Base-by-base conservation (phyloP, 768 basidiomycete genomes). In the Leccinum aurantiacum region DNA sequence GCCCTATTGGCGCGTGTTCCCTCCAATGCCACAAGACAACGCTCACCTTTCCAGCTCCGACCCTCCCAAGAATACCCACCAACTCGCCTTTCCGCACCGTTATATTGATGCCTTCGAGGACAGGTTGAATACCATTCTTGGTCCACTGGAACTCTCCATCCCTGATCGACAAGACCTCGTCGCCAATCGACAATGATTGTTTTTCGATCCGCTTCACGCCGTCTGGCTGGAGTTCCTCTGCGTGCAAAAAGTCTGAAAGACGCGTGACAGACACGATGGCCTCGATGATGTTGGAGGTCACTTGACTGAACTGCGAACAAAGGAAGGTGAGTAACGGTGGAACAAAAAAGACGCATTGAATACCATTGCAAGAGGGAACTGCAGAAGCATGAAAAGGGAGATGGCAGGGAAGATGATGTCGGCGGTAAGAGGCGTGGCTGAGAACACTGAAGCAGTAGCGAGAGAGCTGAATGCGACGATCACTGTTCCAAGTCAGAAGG, bases 401-500 rank as follows among this genome's bases (percentile, higher is more conserved):
- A 98, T 94, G 0, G 92, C 87, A n/a, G 96, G 96, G 82, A 98
- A 98, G 63, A 98, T 95, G 54, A 93, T 77, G 62, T 97, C 95
- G 0, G 90, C 84, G 0, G 96, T 98, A 2, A 98, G 74, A 4
- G 94, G 91, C 29, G 71, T 80, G 1, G 80, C 72, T 4, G 86
- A 85, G 2, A 82, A 80, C 17, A 79, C 67, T 0, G 91, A 86
- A 7, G 90, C 90, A 0, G 82, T 82, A 7, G 90, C 86, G 64
- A 95, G 90, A 0, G 91, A 93, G 67, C 89, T 87, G 72, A 93
- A 90, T 13, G 89, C 89, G 6, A 93, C 91, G 3, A 92, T 76
- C 14, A 91, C 81, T 80, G 49, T 17, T 11, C 15, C 44, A 35
- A 6, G 22, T 64, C 25, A 67, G 57, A 35, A 60, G 10, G 9